phyloP scores from a whole-genome alignment of 2,329 filamentous ascomycete genomes.

The Phaeoacremonium minimum region DNA sequence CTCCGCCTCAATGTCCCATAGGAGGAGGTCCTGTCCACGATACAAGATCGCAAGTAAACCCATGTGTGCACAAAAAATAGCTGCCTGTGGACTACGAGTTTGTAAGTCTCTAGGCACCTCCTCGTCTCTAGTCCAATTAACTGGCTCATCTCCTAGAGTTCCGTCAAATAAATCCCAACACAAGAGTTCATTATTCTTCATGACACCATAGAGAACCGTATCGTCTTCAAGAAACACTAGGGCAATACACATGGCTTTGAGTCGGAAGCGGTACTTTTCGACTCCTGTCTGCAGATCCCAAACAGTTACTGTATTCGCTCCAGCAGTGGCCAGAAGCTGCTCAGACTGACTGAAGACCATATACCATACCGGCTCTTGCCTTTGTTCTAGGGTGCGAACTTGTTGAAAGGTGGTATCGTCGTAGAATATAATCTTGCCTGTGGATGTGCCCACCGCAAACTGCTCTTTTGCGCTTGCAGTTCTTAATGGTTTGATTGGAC shows the following conservation, averaged over 20 bases:
- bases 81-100: not conserved
- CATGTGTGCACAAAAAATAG: slow-evolving; percentile 4
- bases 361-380: slow-evolving; percentile 13
- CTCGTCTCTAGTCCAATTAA: slow-evolving; percentile 1
- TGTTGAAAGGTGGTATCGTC: slow-evolving; percentile 15
- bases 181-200: slow-evolving; percentile 2
- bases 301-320: slow-evolving; percentile 8
- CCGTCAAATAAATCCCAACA: not conserved
- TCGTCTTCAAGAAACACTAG: slow-evolving; percentile 4
- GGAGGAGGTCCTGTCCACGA: slow-evolving; percentile 16
- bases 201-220: slow-evolving; percentile 1
- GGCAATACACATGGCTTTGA: slow-evolving; percentile 7
- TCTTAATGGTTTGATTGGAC: slow-evolving; percentile 2
- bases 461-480: slow-evolving; percentile 4
- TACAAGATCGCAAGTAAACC: slow-evolving; percentile 20
- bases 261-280: slow-evolving; percentile 6
- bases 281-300: slow-evolving; percentile 9
- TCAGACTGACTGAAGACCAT: slow-evolving; percentile 13
- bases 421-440: slow-evolving; percentile 10
- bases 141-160: slow-evolving; percentile 3
- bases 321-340: slow-evolving; percentile 8
- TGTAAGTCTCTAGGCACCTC: not conserved
- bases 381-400: slow-evolving; percentile 8
- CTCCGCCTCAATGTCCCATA: slow-evolving; percentile 15
- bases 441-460: slow-evolving; percentile 12